Base-by-base conservation (phyloP, 176 grass and related monocot genomes). In the Elaeis guineensis region DNA sequence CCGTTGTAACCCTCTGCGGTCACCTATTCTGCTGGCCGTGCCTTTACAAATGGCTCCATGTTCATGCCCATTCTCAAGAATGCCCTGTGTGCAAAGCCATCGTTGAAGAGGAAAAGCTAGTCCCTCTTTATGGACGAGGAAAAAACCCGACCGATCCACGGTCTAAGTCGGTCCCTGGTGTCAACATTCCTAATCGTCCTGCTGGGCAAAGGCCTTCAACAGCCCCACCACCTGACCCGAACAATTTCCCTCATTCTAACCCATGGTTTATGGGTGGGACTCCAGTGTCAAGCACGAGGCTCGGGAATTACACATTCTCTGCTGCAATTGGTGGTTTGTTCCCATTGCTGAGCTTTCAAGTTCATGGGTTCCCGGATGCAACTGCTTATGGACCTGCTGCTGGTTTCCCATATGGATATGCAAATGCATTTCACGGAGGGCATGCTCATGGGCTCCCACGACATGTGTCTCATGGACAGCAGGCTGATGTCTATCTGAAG, bases 11-110 rank as follows among this genome's bases (percentile, higher is more conserved):
- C 21, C 81, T 96, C 17, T 96, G 92, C 9, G 86, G 92, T 3
- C 92, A 96, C 66, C 80, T 96, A 18, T 96, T 87, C 62, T 96
- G 92, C 62, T 96, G 92, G 86, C 87, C 92, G 19, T 96, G 92
- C 59, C 78, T 96, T 48, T 90, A 90, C 73, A 81, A 83, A n/a
- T 96, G 92, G 92, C 64, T 96, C 51, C 80, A 79, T 28, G 35
- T 82, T 26, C 80, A 96, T 11, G 59, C 87, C 18, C 78, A 81
- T 51, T 90, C 92, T 4, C 81, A 80, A 6, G 80, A 96, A 69
- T 96, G 92, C 80, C 92, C 92, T 0, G 92, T 96, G 25, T 96
- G 92, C 87, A 96, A 96, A 64, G 92, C 92, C 28, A 59, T 85
- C 12, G 75, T 96, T 18, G 86, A 96, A 62, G 87, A 96, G 66